Percentiles rank a stretch among this genome's conserved stretches.
Evolutionary conservation across 2,329 filamentous ascomycete species (phyloP).

Genomic region (Dactylellina sp.): DNA sequence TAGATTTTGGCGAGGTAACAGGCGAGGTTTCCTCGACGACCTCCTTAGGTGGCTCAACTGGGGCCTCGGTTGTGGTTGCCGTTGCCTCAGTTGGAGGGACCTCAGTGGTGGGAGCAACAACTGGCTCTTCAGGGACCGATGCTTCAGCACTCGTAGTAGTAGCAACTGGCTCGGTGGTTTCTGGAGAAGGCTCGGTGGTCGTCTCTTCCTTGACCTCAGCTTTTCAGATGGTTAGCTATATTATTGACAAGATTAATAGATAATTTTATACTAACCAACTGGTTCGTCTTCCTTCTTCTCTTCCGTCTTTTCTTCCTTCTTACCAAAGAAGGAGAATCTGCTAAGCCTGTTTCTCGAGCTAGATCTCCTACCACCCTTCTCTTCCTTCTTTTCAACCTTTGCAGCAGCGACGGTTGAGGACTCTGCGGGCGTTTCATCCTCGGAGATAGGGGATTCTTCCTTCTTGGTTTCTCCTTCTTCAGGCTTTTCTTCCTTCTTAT

Average conservation of each 20-base stretch:
- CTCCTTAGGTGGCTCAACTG: conserved; percentile 57
- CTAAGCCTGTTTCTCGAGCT: conserved; percentile 72
- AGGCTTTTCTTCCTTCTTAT: conserved; percentile 60
- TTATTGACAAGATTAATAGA: background rate
- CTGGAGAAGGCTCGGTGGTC: conserved; percentile 50
- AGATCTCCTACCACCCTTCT: conserved; percentile 74
- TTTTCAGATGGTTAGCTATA: conserved; percentile 44
- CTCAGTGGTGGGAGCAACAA: conserved; percentile 58
- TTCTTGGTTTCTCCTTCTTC: conserved; percentile 62
- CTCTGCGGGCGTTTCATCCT: conserved; percentile 56
- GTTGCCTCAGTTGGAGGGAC: conserved; percentile 59
- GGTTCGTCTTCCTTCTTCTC: conserved; percentile 62
- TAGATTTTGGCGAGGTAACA: conserved; percentile 43
- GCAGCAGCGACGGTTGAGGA: conserved; percentile 55
- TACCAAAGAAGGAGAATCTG: conserved; percentile 69
- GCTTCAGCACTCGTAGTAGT: conserved; percentile 60
- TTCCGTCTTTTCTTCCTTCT: conserved; percentile 74
- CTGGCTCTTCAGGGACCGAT: conserved; percentile 43
- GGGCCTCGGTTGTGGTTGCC: conserved; percentile 7
- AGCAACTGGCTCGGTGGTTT: conserved; percentile 46
- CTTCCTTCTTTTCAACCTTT: conserved; percentile 69
- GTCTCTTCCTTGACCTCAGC: conserved; percentile 60
- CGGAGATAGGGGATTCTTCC: conserved; percentile 61
- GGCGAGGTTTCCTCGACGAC: conserved; percentile 52
- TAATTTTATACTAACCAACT: conserved; percentile 31